Percentiles rank a stretch among this genome's conserved stretches.
Conservation (phyloP, 192 early-diverging fungal genomes). For the Umbelopsis sp. region DNA sequence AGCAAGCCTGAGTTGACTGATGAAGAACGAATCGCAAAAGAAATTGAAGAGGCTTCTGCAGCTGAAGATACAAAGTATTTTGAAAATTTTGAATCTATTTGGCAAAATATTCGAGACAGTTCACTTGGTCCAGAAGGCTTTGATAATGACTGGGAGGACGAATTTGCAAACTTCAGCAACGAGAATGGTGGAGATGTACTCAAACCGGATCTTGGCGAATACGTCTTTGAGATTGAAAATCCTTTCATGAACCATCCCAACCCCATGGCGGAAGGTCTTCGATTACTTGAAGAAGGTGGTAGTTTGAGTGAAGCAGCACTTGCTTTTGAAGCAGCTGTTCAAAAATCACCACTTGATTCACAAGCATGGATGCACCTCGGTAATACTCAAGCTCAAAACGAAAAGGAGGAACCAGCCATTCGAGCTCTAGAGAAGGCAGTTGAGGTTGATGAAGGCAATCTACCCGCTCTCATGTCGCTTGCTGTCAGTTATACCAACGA, state of each 20-base stretch:
- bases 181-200: conserved; percentile 46
- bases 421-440: conserved; percentile 87
- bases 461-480: conserved; percentile 69
- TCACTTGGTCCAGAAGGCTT: conserved; percentile 21
- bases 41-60: conserved; percentile 37
- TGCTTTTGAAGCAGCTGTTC: conserved; percentile 89
- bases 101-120: conserved; percentile 50
- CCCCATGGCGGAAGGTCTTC: conserved; percentile 63
- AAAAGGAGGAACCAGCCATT: conserved; percentile 95
- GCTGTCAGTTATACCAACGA: conserved; percentile 98
- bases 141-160: conserved; percentile 48
- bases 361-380: conserved; percentile 90
- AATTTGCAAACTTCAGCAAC: conserved; percentile 47
- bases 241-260: conserved; percentile 63
- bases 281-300: conserved; percentile 53
- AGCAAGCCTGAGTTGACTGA: conserved; percentile 15
- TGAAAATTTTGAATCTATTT: conserved; percentile 53
- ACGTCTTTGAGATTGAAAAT: conserved; percentile 83
- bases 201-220: conserved; percentile 73
- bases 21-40: conserved; percentile 42
- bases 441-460: conserved; percentile 70
- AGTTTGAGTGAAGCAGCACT: conserved; percentile 86
- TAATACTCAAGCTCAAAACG: conserved; percentile 94
- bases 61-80: conserved; percentile 37
- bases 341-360: conserved; percentile 76